Conservation (phyloP, 1,284 basidiomycete species). For the Gomphus bonarii region DNA sequence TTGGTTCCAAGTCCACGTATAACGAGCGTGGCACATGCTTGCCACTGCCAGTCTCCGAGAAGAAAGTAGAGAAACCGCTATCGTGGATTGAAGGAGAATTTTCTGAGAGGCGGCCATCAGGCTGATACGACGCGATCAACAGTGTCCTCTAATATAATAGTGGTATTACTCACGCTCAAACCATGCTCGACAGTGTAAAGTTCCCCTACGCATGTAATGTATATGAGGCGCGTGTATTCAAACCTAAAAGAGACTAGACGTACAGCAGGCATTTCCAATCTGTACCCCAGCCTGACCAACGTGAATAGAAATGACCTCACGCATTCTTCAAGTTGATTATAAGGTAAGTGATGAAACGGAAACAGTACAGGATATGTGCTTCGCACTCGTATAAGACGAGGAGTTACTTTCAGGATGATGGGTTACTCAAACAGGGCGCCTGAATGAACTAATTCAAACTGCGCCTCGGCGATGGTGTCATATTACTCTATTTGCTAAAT, state of each 20-base stretch:
- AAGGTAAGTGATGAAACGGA: not conserved
- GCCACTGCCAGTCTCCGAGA: slow-evolving; percentile 37
- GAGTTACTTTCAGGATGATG: not conserved
- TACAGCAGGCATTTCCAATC: slow-evolving; percentile 38
- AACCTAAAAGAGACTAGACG: not conserved
- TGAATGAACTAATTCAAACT: not conserved
- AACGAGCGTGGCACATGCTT: slow-evolving; percentile 56
- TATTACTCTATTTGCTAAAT: slow-evolving; percentile 2
- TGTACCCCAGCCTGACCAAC: slow-evolving; percentile 35
- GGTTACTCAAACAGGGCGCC: not conserved
- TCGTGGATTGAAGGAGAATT: slow-evolving; percentile 36
- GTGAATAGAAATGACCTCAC: slow-evolving; percentile 32
- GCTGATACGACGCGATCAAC: slow-evolving; percentile 16
- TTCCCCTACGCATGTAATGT: slow-evolving; percentile 28
- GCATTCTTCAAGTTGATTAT: slow-evolving; percentile 8
- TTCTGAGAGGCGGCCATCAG: slow-evolving; percentile 40
- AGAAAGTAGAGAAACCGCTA: slow-evolving; percentile 52
- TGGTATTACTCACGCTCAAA: slow-evolving; percentile 29
- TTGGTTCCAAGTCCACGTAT: slow-evolving; percentile 51
- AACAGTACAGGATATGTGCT: not conserved
- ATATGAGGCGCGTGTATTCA: not conserved
- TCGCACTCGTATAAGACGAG: slow-evolving; percentile 1
- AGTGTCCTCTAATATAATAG: not conserved
- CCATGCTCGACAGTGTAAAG: slow-evolving; percentile 57
- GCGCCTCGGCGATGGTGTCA: not conserved